Base-by-base conservation (phyloP, 1,284 basidiomycete genomes). In the Microbotryum intermedium region DNA sequence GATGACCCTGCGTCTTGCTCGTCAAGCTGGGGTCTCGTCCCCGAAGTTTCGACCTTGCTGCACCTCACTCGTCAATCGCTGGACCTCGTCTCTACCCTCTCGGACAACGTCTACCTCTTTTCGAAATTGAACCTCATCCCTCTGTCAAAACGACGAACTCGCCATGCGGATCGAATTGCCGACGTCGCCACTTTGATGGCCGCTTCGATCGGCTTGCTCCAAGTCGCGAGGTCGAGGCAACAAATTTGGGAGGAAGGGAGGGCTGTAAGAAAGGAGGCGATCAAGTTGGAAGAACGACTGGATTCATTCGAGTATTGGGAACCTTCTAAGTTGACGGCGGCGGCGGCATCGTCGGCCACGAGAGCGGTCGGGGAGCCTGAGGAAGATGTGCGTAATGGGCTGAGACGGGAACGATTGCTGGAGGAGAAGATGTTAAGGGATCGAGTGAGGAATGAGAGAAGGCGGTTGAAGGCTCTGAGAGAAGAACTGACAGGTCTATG, bases 51-150 rank as follows among this genome's bases (percentile, higher is more conserved):
- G 13, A 52, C 34, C 20, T 57, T 23, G 18, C 28, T 25, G 25
- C 20, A 47, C 30, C 7, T 61, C 25, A n/a, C 39, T 6, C 53
- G 47, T 10, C 9, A n/a, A 1, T 10, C 45, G 0, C 48, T 66
- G 30, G 64, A 63, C 16, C 21, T 54, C 39, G 16, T 54, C 30
- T 25, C 59, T 13, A 21, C 55, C 39, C 1, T 66, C 4, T 21
- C 53, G 21, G 59, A 60, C 54, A 63, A 63, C 50, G 8, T 61
- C n/a, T 66, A 56, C 55, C 59, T 66, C 25, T 52, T 58, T 21
- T 28, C 50, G 1, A 49, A 54, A 11, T 21, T 66, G 7, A 21
- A 56, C 1, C 39, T 66, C 45, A 10, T 61, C 13, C 56, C 46
- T 0, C 23, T 61, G 42, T 50, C 52, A 2, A 6, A 13, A 6